Evolutionary conservation across 2,329 filamentous ascomycete species (phyloP), one percentile per base, ranked within the genome.

Genomic region (Neocatenulostroma microsporum): DNA sequence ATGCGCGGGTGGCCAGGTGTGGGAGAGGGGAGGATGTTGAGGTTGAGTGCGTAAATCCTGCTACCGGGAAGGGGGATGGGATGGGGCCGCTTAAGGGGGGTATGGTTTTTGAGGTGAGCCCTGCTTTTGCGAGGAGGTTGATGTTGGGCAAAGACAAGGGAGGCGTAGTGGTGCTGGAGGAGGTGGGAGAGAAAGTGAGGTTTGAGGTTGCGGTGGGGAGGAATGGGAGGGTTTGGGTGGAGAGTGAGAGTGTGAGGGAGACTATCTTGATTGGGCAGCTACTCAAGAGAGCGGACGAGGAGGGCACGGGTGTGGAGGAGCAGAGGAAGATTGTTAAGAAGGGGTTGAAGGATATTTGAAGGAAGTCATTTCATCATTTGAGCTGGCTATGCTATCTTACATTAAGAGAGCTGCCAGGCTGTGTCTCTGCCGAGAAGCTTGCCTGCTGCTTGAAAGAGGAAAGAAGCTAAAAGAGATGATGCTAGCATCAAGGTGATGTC

Each of bases 141-240:
- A 71, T 95, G 62, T 46, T 64, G 67, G 48, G 65, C 8, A 39
- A 34, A 18, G 46, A 39, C 26, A 52, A 54, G 50, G 82, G 80
- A 12, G 75, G 74, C 15, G 62, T 94, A 6, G 74, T 78, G 3
- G 72, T 95, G 18, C 62, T 96, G 39, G 84, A 94, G 45, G 83
- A 86, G 55, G 65, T 96, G 11, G 88, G 81, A 3, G 79, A 80
- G 40, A 89, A 85, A 36, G 63, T 94, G 11, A 79, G 83, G 14
- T 98, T 96, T 59, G 91, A 98, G 68, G 84, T 93, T 41, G 89
- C 89, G 1, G 84, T 94, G 7, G 91, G 91, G 13, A 77, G 86
- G 54, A 98, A 98, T 61, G 91, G 91, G 26, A 81, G 78, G 59
- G 75, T 96, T 15, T 96, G 91, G 87, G 83, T 96, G 11, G 80